phyloP scores from a whole-genome alignment of 495 filamentous ascomycete genomes.

The Trichoderma parareesei region DNA sequence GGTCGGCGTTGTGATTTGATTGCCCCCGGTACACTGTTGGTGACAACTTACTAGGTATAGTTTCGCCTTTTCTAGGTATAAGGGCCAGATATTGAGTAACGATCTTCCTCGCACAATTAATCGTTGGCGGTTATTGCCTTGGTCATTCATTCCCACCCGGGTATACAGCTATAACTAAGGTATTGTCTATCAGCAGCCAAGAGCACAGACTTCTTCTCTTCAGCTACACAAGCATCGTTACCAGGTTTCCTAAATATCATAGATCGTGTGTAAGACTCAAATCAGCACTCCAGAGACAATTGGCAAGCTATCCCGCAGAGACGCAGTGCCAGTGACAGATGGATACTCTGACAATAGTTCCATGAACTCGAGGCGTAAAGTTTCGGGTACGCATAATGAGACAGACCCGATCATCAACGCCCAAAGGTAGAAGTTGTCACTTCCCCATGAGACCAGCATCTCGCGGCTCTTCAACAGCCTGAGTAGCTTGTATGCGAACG shows the following conservation, averaged over 20 bases:
- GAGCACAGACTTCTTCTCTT: constrained; percentile 18
- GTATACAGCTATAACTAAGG: too few relatives aligned
- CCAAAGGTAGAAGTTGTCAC: background rate
- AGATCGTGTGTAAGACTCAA: background rate
- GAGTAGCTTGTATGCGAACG: background rate
- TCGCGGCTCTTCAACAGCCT: background rate
- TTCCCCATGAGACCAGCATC: background rate
- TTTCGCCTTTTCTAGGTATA: constrained; percentile 46
- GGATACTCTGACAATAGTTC: background rate
- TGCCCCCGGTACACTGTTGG: constrained; percentile 44
- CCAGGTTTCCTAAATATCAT: background rate
- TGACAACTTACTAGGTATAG: constrained; percentile 67
- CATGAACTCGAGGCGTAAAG: background rate
- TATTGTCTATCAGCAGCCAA: too few relatives aligned
- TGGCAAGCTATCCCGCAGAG: background rate
- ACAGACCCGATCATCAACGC: background rate
- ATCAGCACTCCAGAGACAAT: background rate
- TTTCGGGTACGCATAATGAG: background rate
- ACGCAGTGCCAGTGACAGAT: background rate
- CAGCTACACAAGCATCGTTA: background rate
- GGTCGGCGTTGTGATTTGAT: constrained; percentile 56
- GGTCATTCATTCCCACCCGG: too few relatives aligned
- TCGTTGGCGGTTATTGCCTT: constrained; percentile 52
- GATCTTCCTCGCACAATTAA: constrained; percentile 57
- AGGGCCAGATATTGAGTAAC: constrained; percentile 59